Base-by-base conservation (phyloP, 2,329 filamentous ascomycete genomes). In the Colletotrichum ledebouriae region DNA sequence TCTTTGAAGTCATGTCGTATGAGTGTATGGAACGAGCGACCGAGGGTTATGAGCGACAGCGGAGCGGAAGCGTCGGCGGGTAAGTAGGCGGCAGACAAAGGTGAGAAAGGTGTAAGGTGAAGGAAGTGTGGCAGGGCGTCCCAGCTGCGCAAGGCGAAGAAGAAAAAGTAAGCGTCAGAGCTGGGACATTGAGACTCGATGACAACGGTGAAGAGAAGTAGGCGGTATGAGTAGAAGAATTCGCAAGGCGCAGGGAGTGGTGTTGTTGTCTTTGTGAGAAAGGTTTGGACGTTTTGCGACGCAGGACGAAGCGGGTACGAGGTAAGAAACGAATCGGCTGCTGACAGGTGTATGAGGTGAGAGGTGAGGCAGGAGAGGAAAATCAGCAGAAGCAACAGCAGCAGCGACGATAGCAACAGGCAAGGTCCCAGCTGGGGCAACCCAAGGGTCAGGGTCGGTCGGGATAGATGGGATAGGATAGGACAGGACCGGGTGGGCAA, bases 1-100 rank as follows among this genome's bases (percentile, higher is more conserved):
- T 65, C 13, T 59, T 68, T 34, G 65, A 56, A 47, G 62, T 58
- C 69, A 70, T 69, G 42, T 25, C 17, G 39, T 63, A 17, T 56
- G 33, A 11, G 15, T 7, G 22, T 17, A 33, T n/a, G 25, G 17
- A 70, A 69, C 57, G 69, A 69, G 66, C 29, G 69, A 59, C 69
- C 5, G 25, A 25, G 25, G 25, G 25, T 25, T 25, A 25, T 5
- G 25, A 25, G 25, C 29, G 69, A 59, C 69, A 44, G 22, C 56
- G 44, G 60, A n/a, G 53, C 59, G 56, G 65, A 59, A 47, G 39
- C 33, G 59, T 59, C 55, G 64, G 59, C 55, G 59, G 60, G 47
- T 52, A 58, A 39, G 41, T 17, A 33, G 49, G 49, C 49, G 29
- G 41, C 34, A 47, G 37, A 49, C 33, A 47, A 44, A 44, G 50